Base-by-base conservation (phyloP, 208 protist genomes). In the Trypanosomatidae sp. region DNA sequence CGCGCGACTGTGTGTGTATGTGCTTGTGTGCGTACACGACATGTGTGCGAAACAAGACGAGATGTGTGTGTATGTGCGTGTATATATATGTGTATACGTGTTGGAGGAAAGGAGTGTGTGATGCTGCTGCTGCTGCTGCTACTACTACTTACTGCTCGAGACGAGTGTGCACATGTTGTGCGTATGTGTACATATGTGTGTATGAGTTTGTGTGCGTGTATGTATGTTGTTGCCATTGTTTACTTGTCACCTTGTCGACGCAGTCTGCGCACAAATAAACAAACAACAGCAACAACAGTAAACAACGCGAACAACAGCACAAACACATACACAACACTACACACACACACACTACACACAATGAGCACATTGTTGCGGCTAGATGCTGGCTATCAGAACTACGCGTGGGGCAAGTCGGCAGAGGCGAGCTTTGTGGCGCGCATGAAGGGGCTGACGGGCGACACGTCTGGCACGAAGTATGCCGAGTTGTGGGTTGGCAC, bases 401-500 rank as follows among this genome's bases (percentile, higher is more conserved):
- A 92, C 48, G 84, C 58, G 38, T 92, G 84, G 84, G 84, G 84
- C 39, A 87, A 88, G 49, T 38, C 46, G 30, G 84, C 76, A 1
- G 43, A 61, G n/a, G 63, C 64, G n/a, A 92, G 84, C 56, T 81
- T 79, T 40, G 76, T 92, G 15, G 75, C 76, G 6, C 75, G 71
- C 44, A 88, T 88, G 78, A 85, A 83, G 43, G 56, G 62, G 6
- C 35, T 76, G 11, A 56, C 66, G 4, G 37, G 48, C 19, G 64
- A 82, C 44, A 55, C 50, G 4, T 77, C 68, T 2, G 75, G 56
- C 32, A 72, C 66, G 43, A 64, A 63, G 43, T 92, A 79, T 61
- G 94, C 95, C 13, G 97, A 99, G 71, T 57, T 99, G 33, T 99
- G 97, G 97, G 95, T 99, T 40, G 97, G 97, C 15, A 97, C 95